A percentile compares a stretch with the other conserved stretches of the same genome.
These are phyloP conservation scores for Nymphaea colorata DNA, from an alignment of 164 flowering plant species.

Conservation along the genomic window DNA sequence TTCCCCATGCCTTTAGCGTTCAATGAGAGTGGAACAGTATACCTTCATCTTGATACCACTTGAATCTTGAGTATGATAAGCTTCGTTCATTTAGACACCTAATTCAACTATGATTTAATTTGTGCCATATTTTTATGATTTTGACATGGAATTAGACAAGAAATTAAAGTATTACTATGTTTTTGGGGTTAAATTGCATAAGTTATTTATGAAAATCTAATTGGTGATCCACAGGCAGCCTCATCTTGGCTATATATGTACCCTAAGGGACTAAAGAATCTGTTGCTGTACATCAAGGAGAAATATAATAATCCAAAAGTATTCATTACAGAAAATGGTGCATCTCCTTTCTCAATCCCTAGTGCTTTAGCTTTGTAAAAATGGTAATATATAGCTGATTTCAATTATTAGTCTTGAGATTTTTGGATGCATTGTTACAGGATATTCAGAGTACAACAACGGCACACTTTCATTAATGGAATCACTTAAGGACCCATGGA, in stretches of 20 bases:
- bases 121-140: too few relatives aligned
- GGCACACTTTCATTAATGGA: slow-evolving; percentile 12
- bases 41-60: too few relatives aligned
- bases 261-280: slow-evolving; percentile 29
- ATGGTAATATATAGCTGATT: background rate
- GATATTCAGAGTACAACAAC: slow-evolving; percentile 27
- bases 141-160: too few relatives aligned
- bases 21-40: too few relatives aligned
- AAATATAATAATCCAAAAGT: slow-evolving; percentile 30
- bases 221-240: slow-evolving; percentile 10
- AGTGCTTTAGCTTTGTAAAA: background rate
- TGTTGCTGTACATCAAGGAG: slow-evolving; percentile 22
- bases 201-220: too few relatives aligned
- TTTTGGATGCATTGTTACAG: slow-evolving; percentile 1
- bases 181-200: too few relatives aligned
- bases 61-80: too few relatives aligned
- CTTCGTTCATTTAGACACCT: too few relatives aligned
- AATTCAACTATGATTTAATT: too few relatives aligned
- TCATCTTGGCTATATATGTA: slow-evolving; percentile 22
- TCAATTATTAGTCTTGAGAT: background rate
- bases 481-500: slow-evolving; percentile 23
- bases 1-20: too few relatives aligned
- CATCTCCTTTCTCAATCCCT: background rate
- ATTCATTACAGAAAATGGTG: slow-evolving; percentile 56
- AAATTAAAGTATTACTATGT: too few relatives aligned